Conservation (phyloP, 2,329 filamentous ascomycete genomes). For the Exophiala spinifera region DNA sequence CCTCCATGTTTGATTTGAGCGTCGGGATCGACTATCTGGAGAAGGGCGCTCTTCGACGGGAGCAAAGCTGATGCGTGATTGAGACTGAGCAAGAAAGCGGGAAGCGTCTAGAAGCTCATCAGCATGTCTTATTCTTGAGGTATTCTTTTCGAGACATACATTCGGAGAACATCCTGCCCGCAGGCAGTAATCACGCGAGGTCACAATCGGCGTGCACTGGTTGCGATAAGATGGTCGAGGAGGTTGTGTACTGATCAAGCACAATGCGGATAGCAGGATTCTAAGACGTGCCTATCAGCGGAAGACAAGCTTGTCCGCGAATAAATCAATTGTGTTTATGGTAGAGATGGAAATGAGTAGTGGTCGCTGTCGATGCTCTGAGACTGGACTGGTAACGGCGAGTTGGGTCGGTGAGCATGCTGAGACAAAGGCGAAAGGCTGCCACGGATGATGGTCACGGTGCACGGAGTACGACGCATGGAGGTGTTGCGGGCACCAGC, state of each 20-base stretch:
- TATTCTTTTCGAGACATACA: conserved; percentile 57
- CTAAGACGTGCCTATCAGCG: no score
- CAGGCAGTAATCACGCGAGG: conserved; percentile 22
- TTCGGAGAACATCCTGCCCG: conserved; percentile 73
- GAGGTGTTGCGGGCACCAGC: no score
- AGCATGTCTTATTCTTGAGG: conserved; percentile 41
- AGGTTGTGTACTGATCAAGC: no score
- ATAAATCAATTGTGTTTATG: background rate
- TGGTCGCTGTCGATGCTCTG: background rate
- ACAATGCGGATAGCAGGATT: no score
- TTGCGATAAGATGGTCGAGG: conserved; percentile 10
- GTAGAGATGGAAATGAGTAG: background rate
- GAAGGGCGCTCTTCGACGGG: conserved; percentile 50
- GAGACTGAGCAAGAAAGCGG: conserved; percentile 91
- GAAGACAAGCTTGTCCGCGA: background rate
- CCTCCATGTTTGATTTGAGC: conserved; percentile 45
- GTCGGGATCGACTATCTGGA: conserved; percentile 48
- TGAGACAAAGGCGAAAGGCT: conserved; percentile 2
- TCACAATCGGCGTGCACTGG: conserved; percentile 13
- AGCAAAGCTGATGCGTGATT: conserved; percentile 80
- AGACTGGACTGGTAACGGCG: background rate
- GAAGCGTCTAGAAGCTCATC: conserved; percentile 71
- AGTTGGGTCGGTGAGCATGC: background rate
- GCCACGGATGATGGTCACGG: background rate
- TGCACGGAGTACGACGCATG: no score